These are phyloP conservation scores for Clathrus columnatus DNA, from an alignment of 768 basidiomycete genomes.

Conservation along the genomic window DNA sequence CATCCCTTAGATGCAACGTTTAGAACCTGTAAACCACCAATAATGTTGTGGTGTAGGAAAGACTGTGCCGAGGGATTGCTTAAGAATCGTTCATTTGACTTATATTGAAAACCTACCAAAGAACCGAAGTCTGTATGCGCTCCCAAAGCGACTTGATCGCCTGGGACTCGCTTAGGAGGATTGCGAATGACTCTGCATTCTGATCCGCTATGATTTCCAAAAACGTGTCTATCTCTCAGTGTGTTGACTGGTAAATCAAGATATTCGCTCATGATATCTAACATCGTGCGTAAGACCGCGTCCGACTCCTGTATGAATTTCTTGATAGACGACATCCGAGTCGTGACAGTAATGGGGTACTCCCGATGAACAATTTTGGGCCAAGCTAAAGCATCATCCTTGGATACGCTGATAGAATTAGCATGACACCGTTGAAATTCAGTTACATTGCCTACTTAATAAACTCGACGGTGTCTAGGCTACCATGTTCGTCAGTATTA, in stretches of 20 bases:
- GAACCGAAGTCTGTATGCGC: conserved; percentile 32
- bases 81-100: neutral
- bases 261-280: conserved; percentile 23
- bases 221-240: conserved; percentile 20
- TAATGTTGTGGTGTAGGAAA: conserved; percentile 53
- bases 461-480: conserved; percentile 24
- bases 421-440: neutral
- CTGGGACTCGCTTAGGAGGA: conserved; percentile 18
- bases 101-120: conserved; percentile 14
- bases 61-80: conserved; percentile 32
- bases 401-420: conserved; percentile 15
- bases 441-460: conserved; percentile 16
- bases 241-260: conserved; percentile 26
- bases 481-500: conserved; percentile 24
- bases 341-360: conserved; percentile 25
- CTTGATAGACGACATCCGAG: conserved; percentile 21
- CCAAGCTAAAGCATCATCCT: conserved; percentile 28
- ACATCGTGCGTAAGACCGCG: conserved; percentile 22
- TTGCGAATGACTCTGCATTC: conserved; percentile 28
- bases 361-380: conserved; percentile 23
- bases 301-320: conserved; percentile 24
- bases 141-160: conserved; percentile 24
- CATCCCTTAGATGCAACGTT: conserved; percentile 51
- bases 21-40: conserved; percentile 64
- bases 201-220: conserved; percentile 23